phyloP scores from a whole-genome alignment of 306 rosid species.

The Trichosanthes truncata region DNA sequence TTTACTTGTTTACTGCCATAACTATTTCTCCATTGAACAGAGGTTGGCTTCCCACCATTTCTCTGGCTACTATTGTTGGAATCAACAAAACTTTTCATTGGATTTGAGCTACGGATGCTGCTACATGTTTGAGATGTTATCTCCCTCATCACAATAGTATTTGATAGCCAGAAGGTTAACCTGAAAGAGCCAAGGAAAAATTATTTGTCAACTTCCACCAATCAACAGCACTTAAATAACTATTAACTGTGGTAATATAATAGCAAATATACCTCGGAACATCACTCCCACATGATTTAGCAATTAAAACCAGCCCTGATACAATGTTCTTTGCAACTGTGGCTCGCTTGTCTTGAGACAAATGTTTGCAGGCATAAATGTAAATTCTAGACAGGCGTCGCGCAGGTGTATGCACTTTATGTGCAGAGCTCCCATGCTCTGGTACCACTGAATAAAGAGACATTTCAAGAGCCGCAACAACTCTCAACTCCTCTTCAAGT shows the following conservation, averaged over 20 bases:
- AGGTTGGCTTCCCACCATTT: slow-evolving; percentile 37
- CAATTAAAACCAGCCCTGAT: slow-evolving; percentile 83
- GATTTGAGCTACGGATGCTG: slow-evolving; percentile 43
- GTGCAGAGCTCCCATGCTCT: slow-evolving; percentile 95
- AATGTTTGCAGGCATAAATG: slow-evolving; percentile 77
- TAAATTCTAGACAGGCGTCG: slow-evolving; percentile 91
- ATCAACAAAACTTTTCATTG: slow-evolving; percentile 29
- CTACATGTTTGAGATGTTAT: slow-evolving; percentile 67
- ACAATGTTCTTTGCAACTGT: slow-evolving; percentile 63
- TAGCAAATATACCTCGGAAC: slow-evolving; percentile 57
- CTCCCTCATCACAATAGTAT: slow-evolving; percentile 72
- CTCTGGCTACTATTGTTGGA: slow-evolving; percentile 35
- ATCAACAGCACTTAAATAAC: slow-evolving; percentile 4
- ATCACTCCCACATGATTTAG: slow-evolving; percentile 92
- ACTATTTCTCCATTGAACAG: slow-evolving; percentile 43
- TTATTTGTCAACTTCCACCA: slow-evolving; percentile 12
- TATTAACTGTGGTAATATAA: background rate
- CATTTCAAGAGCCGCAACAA: slow-evolving; percentile 97
- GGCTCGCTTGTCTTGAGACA: slow-evolving; percentile 57
- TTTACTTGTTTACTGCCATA: slow-evolving; percentile 40
- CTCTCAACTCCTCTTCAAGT: slow-evolving; percentile 93
- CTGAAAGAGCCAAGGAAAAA: slow-evolving; percentile 28
- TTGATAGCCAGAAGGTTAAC: slow-evolving; percentile 93
- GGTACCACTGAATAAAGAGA: slow-evolving; percentile 86
- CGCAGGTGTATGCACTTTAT: slow-evolving; percentile 97